A percentile compares a stretch with the other conserved stretches of the same genome.
phyloP scores from a whole-genome alignment of 2,329 filamentous ascomycete genomes.

The Penicillium sp. region DNA sequence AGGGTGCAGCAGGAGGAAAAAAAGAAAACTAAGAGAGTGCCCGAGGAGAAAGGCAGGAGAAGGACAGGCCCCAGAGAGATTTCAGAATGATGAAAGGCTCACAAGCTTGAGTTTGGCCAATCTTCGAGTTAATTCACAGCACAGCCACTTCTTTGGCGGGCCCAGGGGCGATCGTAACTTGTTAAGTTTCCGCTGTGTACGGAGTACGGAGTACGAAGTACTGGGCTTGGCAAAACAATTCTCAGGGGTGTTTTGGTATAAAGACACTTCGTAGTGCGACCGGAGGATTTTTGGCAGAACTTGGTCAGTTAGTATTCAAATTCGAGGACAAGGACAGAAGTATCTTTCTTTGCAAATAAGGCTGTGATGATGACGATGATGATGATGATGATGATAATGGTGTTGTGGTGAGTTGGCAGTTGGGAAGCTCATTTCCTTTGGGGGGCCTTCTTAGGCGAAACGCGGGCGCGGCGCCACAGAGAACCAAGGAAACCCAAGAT shows the following conservation, averaged over 20 bases:
- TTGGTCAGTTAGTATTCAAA: neutral
- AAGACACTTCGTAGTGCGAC: neutral
- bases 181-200: neutral
- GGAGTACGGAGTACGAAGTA: neutral
- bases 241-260: neutral
- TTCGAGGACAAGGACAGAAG: neutral
- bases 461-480: neutral
- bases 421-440: neutral
- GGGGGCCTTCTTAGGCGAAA: neutral
- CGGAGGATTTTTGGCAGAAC: neutral
- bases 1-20: neutral
- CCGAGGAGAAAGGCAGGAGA: neutral
- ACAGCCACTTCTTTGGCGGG: constrained; percentile 1
- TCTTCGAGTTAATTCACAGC: neutral
- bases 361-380: neutral
- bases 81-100: neutral
- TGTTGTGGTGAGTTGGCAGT: neutral
- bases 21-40: neutral
- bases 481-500: constrained; percentile 2
- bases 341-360: neutral
- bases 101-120: neutral
- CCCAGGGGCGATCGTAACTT: neutral
- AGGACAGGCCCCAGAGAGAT: neutral
- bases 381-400: neutral
- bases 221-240: neutral